Conservation (phyloP, 2,329 filamentous ascomycete species). For the Daldinia sp. region DNA sequence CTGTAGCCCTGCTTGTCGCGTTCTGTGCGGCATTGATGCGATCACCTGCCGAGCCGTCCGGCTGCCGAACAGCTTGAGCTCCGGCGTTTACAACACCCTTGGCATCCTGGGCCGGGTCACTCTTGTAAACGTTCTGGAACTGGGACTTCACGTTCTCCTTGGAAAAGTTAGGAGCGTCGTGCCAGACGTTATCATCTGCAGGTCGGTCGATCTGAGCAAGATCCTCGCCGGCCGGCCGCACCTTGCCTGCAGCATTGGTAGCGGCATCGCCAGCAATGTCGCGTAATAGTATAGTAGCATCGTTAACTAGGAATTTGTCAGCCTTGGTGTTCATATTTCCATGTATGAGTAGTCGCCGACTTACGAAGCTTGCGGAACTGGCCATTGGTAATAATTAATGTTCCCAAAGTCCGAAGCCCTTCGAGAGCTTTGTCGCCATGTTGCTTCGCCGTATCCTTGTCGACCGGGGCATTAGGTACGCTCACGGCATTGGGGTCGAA, state of each 20-base stretch:
- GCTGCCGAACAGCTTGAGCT: constrained; percentile 51
- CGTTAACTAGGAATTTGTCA: constrained; percentile 63
- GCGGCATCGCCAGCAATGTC: constrained; percentile 94
- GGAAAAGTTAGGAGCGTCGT: constrained; percentile 81
- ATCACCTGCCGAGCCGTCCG: constrained; percentile 39
- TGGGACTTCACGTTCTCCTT: constrained; percentile 74
- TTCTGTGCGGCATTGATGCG: constrained; percentile 42
- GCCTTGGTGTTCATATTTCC: background rate
- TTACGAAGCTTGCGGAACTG: constrained; percentile 90
- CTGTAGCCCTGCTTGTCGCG: constrained; percentile 52
- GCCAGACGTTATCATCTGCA: constrained; percentile 92
- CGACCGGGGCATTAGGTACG: constrained; percentile 71
- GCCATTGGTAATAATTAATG: constrained; percentile 90
- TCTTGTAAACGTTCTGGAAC: constrained; percentile 68
- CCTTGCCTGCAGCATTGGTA: constrained; percentile 74
- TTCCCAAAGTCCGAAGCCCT: constrained; percentile 86
- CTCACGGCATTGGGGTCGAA: constrained; percentile 70
- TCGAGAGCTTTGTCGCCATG: constrained; percentile 85
- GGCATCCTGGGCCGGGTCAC: constrained; percentile 64
- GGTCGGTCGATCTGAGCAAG: constrained; percentile 81
- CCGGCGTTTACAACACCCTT: constrained; percentile 64
- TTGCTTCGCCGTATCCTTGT: constrained; percentile 79
- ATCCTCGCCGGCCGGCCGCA: constrained; percentile 81
- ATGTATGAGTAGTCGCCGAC: constrained; percentile 47
- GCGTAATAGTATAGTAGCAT: constrained; percentile 80